phyloP scores from a whole-genome alignment of 441 rosid species.

The Isatis lusitanica region DNA sequence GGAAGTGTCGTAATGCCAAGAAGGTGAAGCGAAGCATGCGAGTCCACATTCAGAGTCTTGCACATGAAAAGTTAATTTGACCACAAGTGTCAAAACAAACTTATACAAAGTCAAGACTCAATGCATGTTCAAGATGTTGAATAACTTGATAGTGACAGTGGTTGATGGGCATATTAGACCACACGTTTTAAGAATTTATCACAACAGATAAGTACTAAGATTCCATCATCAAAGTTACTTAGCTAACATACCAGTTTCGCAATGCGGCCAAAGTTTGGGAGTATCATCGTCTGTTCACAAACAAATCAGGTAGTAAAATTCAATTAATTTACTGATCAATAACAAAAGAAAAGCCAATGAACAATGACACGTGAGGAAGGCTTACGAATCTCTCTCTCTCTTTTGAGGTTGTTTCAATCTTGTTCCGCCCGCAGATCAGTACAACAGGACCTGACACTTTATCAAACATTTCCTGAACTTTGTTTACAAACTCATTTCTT shows the following conservation, averaged over 20 bases:
- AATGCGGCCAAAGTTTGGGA: constrained; percentile 79
- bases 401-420: constrained; percentile 67
- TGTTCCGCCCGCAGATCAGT: constrained; percentile 84
- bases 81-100: neutral
- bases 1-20: neutral
- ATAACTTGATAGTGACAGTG: neutral
- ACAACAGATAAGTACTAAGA: neutral
- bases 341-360: neutral
- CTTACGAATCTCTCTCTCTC: constrained; percentile 83
- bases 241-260: constrained; percentile 70
- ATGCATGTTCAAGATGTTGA: neutral
- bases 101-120: neutral
- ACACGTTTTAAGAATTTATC: neutral
- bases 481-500: constrained; percentile 60
- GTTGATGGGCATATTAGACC: neutral
- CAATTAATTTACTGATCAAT: constrained; percentile 7
- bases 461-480: constrained; percentile 72
- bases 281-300: constrained; percentile 74
- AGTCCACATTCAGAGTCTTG: neutral
- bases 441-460: constrained; percentile 78
- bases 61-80: neutral
- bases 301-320: neutral
- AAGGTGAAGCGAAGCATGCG: neutral
- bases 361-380: constrained; percentile 16
- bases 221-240: neutral